Percentiles rank a stretch among this genome's conserved stretches.
Conservation (phyloP, 2,329 filamentous ascomycete species). For the Talaromyces sp. region DNA sequence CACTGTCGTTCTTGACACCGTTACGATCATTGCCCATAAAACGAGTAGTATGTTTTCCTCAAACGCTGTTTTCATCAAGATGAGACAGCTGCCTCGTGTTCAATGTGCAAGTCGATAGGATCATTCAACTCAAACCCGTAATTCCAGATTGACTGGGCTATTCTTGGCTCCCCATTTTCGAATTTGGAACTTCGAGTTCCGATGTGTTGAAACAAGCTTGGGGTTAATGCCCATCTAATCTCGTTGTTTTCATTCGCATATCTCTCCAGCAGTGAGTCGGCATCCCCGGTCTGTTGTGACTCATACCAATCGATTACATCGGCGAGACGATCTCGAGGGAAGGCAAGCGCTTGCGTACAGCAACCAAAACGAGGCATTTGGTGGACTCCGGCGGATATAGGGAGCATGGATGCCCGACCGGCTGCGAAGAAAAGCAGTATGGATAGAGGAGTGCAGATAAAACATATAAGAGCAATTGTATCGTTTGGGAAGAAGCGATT, state of each 20-base stretch:
- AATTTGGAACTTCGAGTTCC: slow-evolving; percentile 35
- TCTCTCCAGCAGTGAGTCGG: slow-evolving; percentile 37
- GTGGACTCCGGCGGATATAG: slow-evolving; percentile 30
- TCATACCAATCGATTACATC: slow-evolving; percentile 27
- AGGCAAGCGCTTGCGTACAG: slow-evolving; percentile 41
- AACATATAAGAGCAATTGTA: slow-evolving; percentile 18
- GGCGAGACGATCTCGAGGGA: slow-evolving; percentile 25
- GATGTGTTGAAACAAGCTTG: slow-evolving; percentile 40
- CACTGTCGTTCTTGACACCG: background rate
- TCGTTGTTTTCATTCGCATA: slow-evolving; percentile 33
- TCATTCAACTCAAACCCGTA: slow-evolving; percentile 16
- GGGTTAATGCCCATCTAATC: slow-evolving; percentile 38
- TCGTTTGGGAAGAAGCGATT: background rate
- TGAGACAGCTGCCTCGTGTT: background rate
- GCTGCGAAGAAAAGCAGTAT: slow-evolving; percentile 36
- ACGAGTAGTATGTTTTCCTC: background rate
- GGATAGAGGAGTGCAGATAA: slow-evolving; percentile 21
- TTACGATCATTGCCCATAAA: no score
- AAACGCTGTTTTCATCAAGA: background rate
- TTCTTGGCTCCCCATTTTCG: background rate
- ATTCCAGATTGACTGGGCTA: slow-evolving; percentile 14
- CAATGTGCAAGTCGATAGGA: background rate
- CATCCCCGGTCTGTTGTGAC: slow-evolving; percentile 27
- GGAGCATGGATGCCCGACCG: slow-evolving; percentile 34
- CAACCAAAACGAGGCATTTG: slow-evolving; percentile 38